Conservation (phyloP, 768 basidiomycete genomes). For the Cyathus striatus region DNA sequence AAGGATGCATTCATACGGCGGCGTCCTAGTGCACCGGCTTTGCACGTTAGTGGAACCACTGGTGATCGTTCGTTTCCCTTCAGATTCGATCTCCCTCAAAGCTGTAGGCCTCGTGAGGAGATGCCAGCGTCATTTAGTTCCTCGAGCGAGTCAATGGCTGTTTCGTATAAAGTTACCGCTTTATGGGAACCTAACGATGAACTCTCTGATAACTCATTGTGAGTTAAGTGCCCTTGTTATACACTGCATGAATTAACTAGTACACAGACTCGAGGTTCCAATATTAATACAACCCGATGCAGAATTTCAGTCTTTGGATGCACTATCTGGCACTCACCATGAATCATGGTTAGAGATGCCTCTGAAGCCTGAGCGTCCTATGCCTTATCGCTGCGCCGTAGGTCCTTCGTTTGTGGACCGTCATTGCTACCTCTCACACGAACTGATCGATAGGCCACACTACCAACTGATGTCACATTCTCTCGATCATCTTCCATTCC, state of each 20-base stretch:
- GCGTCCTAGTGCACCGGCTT: slow-evolving; percentile 37
- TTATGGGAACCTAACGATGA: slow-evolving; percentile 52
- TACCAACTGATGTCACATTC: slow-evolving; percentile 59
- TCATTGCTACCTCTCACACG: slow-evolving; percentile 5
- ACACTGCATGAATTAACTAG: too few species aligned
- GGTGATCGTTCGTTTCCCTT: slow-evolving; percentile 43
- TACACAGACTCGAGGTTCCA: slow-evolving; percentile 62
- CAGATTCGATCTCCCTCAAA: slow-evolving; percentile 50
- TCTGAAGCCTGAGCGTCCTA: slow-evolving; percentile 52
- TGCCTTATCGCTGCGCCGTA: slow-evolving; percentile 66
- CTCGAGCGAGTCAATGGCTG: slow-evolving; percentile 24
- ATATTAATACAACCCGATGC: slow-evolving; percentile 55
- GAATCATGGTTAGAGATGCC: slow-evolving; percentile 65
- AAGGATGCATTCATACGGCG: slow-evolving; percentile 39
- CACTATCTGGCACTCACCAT: slow-evolving; percentile 31
- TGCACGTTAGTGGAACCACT: slow-evolving; percentile 25
- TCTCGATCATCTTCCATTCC: slow-evolving; percentile 58
- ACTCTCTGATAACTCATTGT: too few species aligned
- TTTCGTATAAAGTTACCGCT: slow-evolving; percentile 52
- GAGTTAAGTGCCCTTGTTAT: too few species aligned
- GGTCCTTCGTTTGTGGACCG: slow-evolving; percentile 24
- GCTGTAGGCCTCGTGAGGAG: slow-evolving; percentile 46
- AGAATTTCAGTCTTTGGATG: slow-evolving; percentile 57
- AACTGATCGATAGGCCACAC: slow-evolving; percentile 42
- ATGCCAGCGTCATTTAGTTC: slow-evolving; percentile 54